Evolutionary conservation across 2,329 filamentous ascomycete genomes (phyloP), one percentile per base, ranked within the genome.

Genomic region (Aspergillus sclerotialis): DNA sequence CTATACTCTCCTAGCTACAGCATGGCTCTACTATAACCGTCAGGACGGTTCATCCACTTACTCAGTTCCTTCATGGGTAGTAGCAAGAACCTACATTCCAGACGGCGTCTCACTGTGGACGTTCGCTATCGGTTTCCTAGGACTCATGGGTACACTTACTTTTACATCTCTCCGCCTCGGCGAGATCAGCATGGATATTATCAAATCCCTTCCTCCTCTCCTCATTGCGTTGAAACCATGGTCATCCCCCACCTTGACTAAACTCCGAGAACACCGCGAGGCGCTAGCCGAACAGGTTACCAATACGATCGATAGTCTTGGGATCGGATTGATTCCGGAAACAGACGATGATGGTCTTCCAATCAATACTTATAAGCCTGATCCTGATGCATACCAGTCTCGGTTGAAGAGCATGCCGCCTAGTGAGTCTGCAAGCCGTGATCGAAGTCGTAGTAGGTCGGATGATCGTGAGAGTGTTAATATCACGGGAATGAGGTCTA

Each of bases 171-270:
- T 96, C 31, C 81, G 90, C 11, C 92, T 94, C 44, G 90, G 90
- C 24, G 90, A 96, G 65, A 82, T 93, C 9, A 89, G 88, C 32
- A 94, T 96, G 87, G 90, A 96, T 56, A 94, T 96, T 35, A 70
- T 89, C 67, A 95, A 95, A 64, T 94, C 88, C 1, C 73, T 96
- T 10, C 77, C 85, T 7, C 90, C 90, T 6, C 75, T 96, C 8
- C 68, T 93, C 25, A 72, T 94, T 27, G 89, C 85, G 45, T 73
- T 95, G 49, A 82, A 82, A 49, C 90, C 90, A 3, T 77, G 79
- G 4, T 88, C 84, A 2, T 82, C 78, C 55, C 92, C 87, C 63
- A 86, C 82, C 42, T 78, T 96, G 30, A 74, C 83, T 43, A 80
- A 82, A 45, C 73, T 95, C 33, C 78, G 85, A 39, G 65, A 75